These are phyloP conservation scores for Cercospora janseana DNA, from an alignment of 2,329 filamentous ascomycete genomes.

Conservation along the genomic window DNA sequence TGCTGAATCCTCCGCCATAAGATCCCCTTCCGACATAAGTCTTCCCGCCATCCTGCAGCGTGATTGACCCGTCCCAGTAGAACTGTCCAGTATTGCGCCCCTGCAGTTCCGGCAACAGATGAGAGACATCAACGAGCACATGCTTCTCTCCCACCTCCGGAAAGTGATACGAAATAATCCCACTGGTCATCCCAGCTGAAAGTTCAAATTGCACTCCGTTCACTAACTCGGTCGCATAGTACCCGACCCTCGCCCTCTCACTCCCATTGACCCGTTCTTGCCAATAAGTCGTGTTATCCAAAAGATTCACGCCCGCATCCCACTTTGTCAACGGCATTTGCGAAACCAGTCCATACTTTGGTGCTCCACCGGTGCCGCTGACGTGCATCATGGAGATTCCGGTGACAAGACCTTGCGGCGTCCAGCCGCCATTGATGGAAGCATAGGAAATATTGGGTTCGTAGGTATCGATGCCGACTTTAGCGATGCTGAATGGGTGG, in stretches of 20 bases:
- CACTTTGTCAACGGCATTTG: constrained; percentile 52
- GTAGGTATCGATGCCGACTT: constrained; percentile 45
- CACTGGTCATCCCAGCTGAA: constrained; percentile 52
- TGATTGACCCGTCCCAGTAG: constrained; percentile 60
- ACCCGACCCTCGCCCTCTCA: constrained; percentile 56
- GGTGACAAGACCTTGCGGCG: constrained; percentile 33
- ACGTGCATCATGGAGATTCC: constrained; percentile 57
- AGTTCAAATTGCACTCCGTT: constrained; percentile 59
- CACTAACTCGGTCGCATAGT: constrained; percentile 57
- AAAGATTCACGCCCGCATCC: constrained; percentile 38
- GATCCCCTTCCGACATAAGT: constrained; percentile 58
- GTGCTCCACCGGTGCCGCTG: constrained; percentile 65
- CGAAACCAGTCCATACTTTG: constrained; percentile 65
- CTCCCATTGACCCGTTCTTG: constrained; percentile 36
- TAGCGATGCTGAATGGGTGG: constrained; percentile 46
- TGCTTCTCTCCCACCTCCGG: constrained; percentile 43
- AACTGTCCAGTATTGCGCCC: constrained; percentile 50
- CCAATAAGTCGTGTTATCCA: constrained; percentile 44
- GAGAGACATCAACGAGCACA: constrained; percentile 62
- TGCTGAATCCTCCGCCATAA: constrained; percentile 65
- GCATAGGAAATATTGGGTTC: constrained; percentile 35
- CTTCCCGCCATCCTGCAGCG: constrained; percentile 47
- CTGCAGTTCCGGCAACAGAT: constrained; percentile 57
- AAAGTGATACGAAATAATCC: constrained; percentile 62
- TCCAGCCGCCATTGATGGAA: constrained; percentile 46